phyloP scores from a whole-genome alignment of 2,329 filamentous ascomycete genomes.

The Sporothrix brunneoviolacea region DNA sequence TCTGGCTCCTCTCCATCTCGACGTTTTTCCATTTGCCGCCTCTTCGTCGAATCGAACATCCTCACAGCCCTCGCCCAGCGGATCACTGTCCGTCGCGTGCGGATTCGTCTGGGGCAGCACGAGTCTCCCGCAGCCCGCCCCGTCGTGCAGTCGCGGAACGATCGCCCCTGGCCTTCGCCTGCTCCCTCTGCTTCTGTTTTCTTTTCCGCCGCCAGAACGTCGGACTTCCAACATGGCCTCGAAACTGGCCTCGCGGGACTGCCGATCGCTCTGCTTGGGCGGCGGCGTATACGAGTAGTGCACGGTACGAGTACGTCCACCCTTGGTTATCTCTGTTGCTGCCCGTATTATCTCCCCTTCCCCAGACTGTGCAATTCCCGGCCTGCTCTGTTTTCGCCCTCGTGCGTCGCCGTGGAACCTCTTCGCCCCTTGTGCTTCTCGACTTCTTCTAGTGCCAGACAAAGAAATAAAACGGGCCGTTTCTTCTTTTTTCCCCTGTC shows the following conservation, averaged over 20 bases:
- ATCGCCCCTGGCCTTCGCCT: too few species aligned
- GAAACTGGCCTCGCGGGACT: too few species aligned
- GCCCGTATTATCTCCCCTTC: constrained; percentile 4
- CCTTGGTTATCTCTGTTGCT: background rate
- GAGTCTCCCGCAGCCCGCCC: too few species aligned
- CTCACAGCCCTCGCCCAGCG: too few species aligned
- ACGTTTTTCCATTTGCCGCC: background rate
- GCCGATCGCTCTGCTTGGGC: constrained; percentile 4
- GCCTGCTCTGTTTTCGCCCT: background rate
- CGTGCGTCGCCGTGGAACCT: background rate
- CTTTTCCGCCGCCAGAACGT: too few species aligned
- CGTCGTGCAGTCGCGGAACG: too few species aligned
- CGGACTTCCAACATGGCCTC: background rate
- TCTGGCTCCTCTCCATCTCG: background rate
- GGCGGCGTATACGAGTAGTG: too few species aligned
- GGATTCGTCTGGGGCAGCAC: too few species aligned
- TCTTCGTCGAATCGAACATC: background rate
- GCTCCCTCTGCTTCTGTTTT: too few species aligned
- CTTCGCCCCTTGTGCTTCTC: background rate
- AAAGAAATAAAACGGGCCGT: background rate
- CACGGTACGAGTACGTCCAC: too few species aligned
- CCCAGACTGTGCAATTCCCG: too few species aligned
- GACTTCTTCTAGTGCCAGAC: constrained; percentile 2
- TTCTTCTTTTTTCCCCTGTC: background rate
- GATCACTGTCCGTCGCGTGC: too few species aligned